Conservation (phyloP, 1,139 yeast species). For the Yamadazyma oceani region DNA sequence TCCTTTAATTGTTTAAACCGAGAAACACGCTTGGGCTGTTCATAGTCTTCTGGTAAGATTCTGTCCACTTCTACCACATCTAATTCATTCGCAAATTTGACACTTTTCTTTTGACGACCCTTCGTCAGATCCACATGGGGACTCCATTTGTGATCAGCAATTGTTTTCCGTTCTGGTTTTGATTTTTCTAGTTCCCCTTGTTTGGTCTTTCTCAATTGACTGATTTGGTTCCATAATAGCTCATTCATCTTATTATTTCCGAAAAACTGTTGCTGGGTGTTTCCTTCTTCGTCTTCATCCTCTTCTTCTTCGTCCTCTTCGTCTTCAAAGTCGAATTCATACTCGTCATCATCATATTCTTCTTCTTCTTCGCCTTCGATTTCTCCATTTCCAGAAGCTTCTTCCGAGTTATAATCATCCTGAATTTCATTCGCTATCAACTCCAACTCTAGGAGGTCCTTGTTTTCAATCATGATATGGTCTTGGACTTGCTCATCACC, state of each 20-base stretch:
- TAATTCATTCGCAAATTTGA: constrained; percentile 50
- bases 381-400: constrained; percentile 23
- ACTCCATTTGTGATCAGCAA: too few species aligned
- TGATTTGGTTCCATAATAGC: constrained; percentile 33
- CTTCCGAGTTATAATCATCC: constrained; percentile 34
- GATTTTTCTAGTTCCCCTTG: constrained; percentile 3
- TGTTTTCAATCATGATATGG: constrained; percentile 22
- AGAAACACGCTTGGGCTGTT: constrained; percentile 37
- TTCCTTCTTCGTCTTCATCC: constrained; percentile 22
- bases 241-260: constrained; percentile 18
- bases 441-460: constrained; percentile 39
- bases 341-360: constrained; percentile 25
- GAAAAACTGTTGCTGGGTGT: constrained; percentile 7
- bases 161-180: too few species aligned
- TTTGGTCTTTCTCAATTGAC: constrained; percentile 20
- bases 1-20: constrained; percentile 25
- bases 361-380: constrained; percentile 28
- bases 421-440: constrained; percentile 53
- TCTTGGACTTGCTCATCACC: constrained; percentile 11
- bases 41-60: constrained; percentile 36
- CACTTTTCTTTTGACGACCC: constrained; percentile 44
- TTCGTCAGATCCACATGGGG: too few species aligned
- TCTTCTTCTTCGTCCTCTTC: constrained; percentile 27
- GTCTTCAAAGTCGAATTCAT: constrained; percentile 24
- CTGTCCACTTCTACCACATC: constrained; percentile 62